Conservation (phyloP, 2,329 filamentous ascomycete species). For the Trichothecium sympodiale region DNA sequence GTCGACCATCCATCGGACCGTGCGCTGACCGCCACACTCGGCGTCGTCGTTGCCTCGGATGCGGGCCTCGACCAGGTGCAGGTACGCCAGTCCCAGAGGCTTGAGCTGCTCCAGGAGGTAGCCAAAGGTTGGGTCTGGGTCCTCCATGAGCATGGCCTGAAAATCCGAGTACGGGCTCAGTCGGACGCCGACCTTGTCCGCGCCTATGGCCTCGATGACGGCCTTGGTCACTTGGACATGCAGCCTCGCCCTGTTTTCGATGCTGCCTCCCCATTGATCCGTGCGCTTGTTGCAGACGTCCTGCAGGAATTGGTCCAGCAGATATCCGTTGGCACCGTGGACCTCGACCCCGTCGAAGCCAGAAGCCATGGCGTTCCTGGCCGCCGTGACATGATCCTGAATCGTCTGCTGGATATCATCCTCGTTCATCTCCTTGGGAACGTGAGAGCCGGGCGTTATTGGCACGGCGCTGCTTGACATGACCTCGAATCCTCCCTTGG, state of each 20-base stretch:
- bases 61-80: slow-evolving; percentile 43
- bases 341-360: slow-evolving; percentile 40
- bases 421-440: slow-evolving; percentile 52
- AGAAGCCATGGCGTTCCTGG: slow-evolving; percentile 41
- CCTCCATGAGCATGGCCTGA: slow-evolving; percentile 36
- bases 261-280: slow-evolving; percentile 22
- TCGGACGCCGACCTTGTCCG: slow-evolving; percentile 31
- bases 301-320: slow-evolving; percentile 27
- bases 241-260: slow-evolving; percentile 32
- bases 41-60: slow-evolving; percentile 27
- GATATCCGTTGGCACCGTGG: slow-evolving; percentile 27
- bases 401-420: slow-evolving; percentile 54
- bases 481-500: slow-evolving; percentile 2
- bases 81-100: slow-evolving; percentile 32
- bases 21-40: slow-evolving; percentile 29
- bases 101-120: slow-evolving; percentile 37
- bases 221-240: slow-evolving; percentile 39
- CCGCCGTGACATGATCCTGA: slow-evolving; percentile 41
- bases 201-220: slow-evolving; percentile 30
- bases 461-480: slow-evolving; percentile 14
- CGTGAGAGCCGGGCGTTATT: slow-evolving; percentile 13
- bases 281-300: slow-evolving; percentile 29
- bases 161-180: slow-evolving; percentile 38
- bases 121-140: slow-evolving; percentile 42
- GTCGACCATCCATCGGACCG: slow-evolving; percentile 3